Conservation (phyloP, 2,329 filamentous ascomycete species). For the Diaporthe vexans region DNA sequence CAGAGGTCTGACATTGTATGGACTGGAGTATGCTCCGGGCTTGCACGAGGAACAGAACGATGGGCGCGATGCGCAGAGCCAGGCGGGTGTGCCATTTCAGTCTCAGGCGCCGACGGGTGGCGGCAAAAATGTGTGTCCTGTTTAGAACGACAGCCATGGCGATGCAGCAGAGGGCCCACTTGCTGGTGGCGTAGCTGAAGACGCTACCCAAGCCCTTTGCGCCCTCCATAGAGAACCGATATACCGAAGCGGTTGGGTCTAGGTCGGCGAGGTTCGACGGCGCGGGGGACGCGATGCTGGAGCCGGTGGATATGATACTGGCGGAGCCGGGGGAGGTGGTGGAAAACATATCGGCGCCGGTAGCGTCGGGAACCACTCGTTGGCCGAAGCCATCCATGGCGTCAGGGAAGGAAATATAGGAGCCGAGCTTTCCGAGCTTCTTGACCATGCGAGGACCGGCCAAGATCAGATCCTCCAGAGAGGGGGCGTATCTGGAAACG, state of each 20-base stretch:
- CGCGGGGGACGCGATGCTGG: conserved; percentile 52
- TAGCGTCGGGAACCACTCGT: conserved; percentile 71
- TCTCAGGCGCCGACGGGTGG: conserved; percentile 83
- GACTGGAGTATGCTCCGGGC: conserved; percentile 81
- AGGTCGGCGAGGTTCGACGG: conserved; percentile 60
- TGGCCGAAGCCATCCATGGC: conserved; percentile 72
- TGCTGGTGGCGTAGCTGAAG: conserved; percentile 90
- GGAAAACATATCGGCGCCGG: conserved; percentile 57
- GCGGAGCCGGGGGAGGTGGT: conserved; percentile 61
- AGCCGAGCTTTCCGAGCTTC: conserved; percentile 75
- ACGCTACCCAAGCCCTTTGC: conserved; percentile 84
- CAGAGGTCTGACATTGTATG: conserved; percentile 91
- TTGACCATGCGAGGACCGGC: conserved; percentile 79
- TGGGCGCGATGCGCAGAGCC: conserved; percentile 77
- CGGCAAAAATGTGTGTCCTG: conserved; percentile 93
- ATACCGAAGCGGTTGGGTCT: conserved; percentile 56
- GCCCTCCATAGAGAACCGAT: conserved; percentile 69
- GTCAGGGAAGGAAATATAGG: conserved; percentile 72
- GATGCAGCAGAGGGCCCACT: conserved; percentile 92
- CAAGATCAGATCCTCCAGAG: conserved; percentile 77
- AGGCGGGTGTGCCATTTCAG: conserved; percentile 81
- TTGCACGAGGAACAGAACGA: conserved; percentile 78
- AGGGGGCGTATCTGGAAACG: conserved; percentile 72
- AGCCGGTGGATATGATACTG: conserved; percentile 64
- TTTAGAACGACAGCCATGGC: conserved; percentile 90